Evolutionary conservation across 768 basidiomycete genomes (phyloP), one percentile per base, ranked within the genome.

Genomic region (Gymnopilus junonius): DNA sequence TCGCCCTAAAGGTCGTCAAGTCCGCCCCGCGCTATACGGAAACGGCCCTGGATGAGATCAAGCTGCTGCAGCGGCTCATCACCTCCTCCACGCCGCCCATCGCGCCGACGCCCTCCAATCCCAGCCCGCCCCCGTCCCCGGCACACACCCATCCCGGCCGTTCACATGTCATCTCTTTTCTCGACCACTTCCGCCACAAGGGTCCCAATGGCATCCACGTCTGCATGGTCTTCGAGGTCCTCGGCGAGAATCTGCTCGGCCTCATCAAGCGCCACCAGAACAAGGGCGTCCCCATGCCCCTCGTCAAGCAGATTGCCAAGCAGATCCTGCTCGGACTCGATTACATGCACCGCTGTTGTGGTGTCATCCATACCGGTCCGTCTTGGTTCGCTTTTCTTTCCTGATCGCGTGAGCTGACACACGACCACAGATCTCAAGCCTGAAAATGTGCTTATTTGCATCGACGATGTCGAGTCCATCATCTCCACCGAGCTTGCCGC

Each of bases 201-300:
- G 97, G 97, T 1, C 95, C 95, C 10, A 97, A 99, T 74, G 97
- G 97, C 37, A 90, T 87, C 15, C 97, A 99, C 77, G 93, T 99
- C 68, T 99, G 97, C 84, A 99, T 99, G 97, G 95, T 97, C 14
- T 98, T 98, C 71, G 97, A 99, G 76, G 97, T 99, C 25, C 86
- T 99, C 8, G 97, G 97, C 63, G 97, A 99, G 79, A 98, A 97
- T 74, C 82, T 99, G 2, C 86, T 99, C 2, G 95, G 92, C 4
- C 86, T 99, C 70, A 97, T 99, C 85, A 98, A 97, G 78, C 87
- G 97, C 11, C 95, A 99, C 80, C 96, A 99, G 82, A 95, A 95
- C 80, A 95, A 97, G 70, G 97, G 97, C 66, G 96, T 99, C 1
- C 96, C 97, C 14, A 93, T 94, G 83, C 89, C 82, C 54, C 80